A percentile compares a stretch with the other conserved stretches of the same genome.
phyloP scores from a whole-genome alignment of 164 flowering plant genomes.

The Aristolochia fimbriata region DNA sequence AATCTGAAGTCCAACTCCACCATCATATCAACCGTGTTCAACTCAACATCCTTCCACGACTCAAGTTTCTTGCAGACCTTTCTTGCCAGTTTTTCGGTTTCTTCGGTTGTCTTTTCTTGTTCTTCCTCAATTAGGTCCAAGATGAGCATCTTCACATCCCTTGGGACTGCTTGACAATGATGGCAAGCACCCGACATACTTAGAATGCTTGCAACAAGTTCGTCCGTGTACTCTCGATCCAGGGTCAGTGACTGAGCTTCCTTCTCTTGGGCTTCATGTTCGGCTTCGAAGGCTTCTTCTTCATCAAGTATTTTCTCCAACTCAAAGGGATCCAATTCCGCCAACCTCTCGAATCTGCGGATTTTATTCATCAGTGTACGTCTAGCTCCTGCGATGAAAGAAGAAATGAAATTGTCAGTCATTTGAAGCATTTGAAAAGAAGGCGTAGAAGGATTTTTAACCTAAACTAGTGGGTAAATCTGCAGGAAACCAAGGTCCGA shows the following conservation, averaged over 20 bases:
- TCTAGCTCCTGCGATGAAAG: conserved; percentile 48
- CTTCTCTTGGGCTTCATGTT: conserved; percentile 6
- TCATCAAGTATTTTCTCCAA: conserved; percentile 59
- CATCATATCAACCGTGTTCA: conserved; percentile 75
- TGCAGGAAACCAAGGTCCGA: too few species aligned
- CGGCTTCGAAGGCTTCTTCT: conserved; percentile 13
- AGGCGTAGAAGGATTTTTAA: neutral
- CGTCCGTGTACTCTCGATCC: neutral
- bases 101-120: conserved; percentile 2
- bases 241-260: neutral
- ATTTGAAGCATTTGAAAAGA: neutral
- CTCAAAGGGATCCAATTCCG: conserved; percentile 65
- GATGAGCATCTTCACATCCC: conserved; percentile 45
- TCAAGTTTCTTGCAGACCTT: conserved; percentile 50
- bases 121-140: conserved; percentile 53
- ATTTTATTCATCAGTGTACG: conserved; percentile 56
- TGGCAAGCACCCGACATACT: conserved; percentile 10
- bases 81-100: conserved; percentile 18
- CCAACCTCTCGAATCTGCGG: conserved; percentile 59
- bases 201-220: conserved; percentile 18
- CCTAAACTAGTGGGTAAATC: too few species aligned
- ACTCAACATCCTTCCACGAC: conserved; percentile 52
- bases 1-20: conserved; percentile 53
- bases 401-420: neutral
- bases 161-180: conserved; percentile 16